Evolutionary conservation across 2,329 filamentous ascomycete species (phyloP), one percentile per base, ranked within the genome.

Genomic region (Penicillium sp.): DNA sequence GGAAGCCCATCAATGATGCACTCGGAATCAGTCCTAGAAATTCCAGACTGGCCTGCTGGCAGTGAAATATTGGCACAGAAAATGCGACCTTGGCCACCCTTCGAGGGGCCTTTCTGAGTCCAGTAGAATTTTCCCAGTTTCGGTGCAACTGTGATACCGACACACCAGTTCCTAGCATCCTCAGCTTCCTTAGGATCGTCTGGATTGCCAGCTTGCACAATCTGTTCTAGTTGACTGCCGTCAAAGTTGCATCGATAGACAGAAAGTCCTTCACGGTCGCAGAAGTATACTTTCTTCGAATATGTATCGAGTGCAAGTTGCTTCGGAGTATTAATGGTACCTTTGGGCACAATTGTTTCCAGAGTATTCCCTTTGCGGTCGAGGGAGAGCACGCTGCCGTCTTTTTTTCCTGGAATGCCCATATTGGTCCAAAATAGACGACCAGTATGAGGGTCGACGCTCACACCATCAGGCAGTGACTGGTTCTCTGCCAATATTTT

Each of bases 101-200:
- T 87, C 7, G 77, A 76, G 0, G 75, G 69, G 0, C 84, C 84
- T 61, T 87, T 87, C 50, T 86, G 83, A 0, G 80, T 83, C 84
- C 84, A 87, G 71, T 82, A 86, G 36, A 87, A 72, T 42, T 78
- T 76, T 4, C 77, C 75, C 1, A 68, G 66, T 0, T 62, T 52
- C 0, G 70, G 67, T 8, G 77, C 77, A 1, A 87, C 71, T 0
- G 79, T 68, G 37, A 87, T 77, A 1, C 84, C 84, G 9, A 87
- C 83, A 47, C 81, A 84, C 81, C 82, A 84, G 3, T 73, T 43
- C 2, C 31, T 67, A 42, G 59, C 64, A 55, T 68, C 57, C 28
- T 78, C 73, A 2, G 59, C 64, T 9, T 63, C 53, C 16, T 66
- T 51, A 13, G 61, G 36, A 14, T 60, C 39, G 29, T 52, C 66